Percentiles rank a stretch among this genome's conserved stretches.
These are phyloP conservation scores for Solanum hybrid DNA, from an alignment of 305 asterid species.

Conservation along the genomic window DNA sequence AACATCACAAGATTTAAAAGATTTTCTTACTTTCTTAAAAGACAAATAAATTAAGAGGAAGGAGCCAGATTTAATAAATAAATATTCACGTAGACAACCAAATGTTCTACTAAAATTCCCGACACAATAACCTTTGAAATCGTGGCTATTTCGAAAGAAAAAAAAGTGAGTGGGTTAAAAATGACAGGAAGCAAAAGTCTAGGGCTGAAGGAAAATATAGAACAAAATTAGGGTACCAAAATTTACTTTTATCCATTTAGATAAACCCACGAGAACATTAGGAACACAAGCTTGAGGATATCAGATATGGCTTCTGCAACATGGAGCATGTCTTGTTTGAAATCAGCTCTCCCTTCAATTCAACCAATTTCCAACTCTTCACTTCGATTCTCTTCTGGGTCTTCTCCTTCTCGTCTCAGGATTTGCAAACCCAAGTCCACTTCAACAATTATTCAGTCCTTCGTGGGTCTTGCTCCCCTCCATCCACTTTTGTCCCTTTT, in stretches of 20 bases:
- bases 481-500: conserved; percentile 33
- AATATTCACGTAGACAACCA: neutral
- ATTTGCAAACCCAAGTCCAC: conserved; percentile 23
- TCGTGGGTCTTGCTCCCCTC: conserved; percentile 57
- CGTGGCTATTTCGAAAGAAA: neutral
- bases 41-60: neutral
- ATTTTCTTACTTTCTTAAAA: too few relatives aligned
- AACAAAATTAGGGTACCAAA: neutral
- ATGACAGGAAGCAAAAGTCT: neutral
- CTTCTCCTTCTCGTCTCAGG: conserved; percentile 28
- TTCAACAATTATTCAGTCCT: conserved; percentile 34
- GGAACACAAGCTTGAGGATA: neutral
- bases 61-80: neutral
- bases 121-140: too few relatives aligned
- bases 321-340: conserved; percentile 54
- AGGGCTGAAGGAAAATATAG: neutral
- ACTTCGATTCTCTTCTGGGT: conserved; percentile 24
- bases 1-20: too few relatives aligned
- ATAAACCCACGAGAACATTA: neutral
- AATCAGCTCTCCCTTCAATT: conserved; percentile 58
- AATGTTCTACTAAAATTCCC: too few relatives aligned
- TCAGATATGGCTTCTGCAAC: conserved; percentile 50
- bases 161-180: neutral
- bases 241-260: neutral
- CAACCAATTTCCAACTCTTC: conserved; percentile 29